Evolutionary conservation across 2,329 filamentous ascomycete species (phyloP), one percentile per base, ranked within the genome.

Genomic region (Talaromyces verruculosus): DNA sequence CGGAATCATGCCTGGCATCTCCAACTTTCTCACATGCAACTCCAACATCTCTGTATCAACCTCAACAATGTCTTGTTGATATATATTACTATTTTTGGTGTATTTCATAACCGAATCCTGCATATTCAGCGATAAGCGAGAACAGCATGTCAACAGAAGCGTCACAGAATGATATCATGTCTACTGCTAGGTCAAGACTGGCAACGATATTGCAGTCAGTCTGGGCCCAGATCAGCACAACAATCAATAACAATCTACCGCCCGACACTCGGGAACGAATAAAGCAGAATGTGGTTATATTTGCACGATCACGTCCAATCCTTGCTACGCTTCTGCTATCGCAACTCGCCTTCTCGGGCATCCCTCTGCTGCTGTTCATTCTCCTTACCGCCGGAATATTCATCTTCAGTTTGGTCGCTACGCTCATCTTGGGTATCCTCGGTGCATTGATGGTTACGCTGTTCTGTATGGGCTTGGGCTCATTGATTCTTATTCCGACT

Each of bases 281-380:
- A 49, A 83, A 88, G 70, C 80, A 84, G 17, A 82, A 80, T 53
- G 76, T 85, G 33, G 80, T 82, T 41, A 74, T 79, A 5, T 89
- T 91, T 72, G 87, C 88, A 17, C 77, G 83, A 5, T 80, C 84
- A 59, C 88, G 89, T 65, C 92, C 92, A 2, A 80, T 92, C 68
- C 80, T 93, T 51, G 88, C 90, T 64, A 86, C 88, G 66, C 91
- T 95, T 75, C 74, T 92, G 65, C 78, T 85, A 55, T 81, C 84
- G 35, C 91, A 93, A 75, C 72, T 89, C 66, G 75, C 87, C 66
- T 83, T 93, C 68, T 88, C 87, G 15, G 84, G 87, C 65, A 76
- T 91, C 15, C 91, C 91, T 0, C 72, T 93, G 66, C 77, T 88
- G 47, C 79, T 93, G 68, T 94, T 95, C 80, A 69, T 84, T 65